phyloP scores from a whole-genome alignment of 352 stramenopile species.

The Phytopythium montanum region DNA sequence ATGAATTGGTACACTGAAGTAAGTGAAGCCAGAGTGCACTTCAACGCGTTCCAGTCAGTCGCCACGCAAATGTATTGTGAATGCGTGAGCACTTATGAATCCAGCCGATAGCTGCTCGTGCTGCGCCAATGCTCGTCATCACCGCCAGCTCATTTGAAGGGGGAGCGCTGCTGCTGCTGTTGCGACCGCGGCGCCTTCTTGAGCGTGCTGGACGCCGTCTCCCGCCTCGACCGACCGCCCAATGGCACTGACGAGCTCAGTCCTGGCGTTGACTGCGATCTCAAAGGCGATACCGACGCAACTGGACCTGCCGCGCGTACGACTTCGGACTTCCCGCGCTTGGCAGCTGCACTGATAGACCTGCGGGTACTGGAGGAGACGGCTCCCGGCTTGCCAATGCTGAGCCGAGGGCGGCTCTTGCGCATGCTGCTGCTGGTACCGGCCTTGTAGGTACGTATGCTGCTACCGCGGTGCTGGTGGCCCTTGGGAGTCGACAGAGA shows the following conservation, averaged over 20 bases:
- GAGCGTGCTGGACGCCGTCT: constrained; percentile 48
- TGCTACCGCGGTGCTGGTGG: constrained; percentile 1
- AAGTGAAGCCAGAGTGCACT: too few species aligned
- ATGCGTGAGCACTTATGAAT: too few species aligned
- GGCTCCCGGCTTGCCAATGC: not conserved
- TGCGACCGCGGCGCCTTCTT: constrained; percentile 36
- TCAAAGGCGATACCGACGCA: not conserved
- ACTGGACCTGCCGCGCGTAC: not conserved
- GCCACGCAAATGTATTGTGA: not conserved
- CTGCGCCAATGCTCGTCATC: not conserved
- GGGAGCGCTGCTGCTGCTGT: constrained; percentile 24
- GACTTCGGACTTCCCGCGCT: constrained; percentile 1
- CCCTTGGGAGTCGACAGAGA: constrained; percentile 3
- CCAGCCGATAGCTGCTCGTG: too few species aligned
- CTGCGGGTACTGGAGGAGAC: not conserved
- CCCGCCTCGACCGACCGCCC: constrained; percentile 19
- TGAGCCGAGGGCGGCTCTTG: constrained; percentile 3
- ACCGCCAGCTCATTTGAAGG: constrained; percentile 21
- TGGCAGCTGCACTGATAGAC: not conserved
- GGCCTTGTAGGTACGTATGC: constrained; percentile 1
- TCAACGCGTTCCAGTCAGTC: too few species aligned
- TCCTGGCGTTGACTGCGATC: not conserved
- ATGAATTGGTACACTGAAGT: too few species aligned
- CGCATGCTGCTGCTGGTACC: constrained; percentile 9
- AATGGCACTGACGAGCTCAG: not conserved